Conservation (phyloP, 2,329 filamentous ascomycete genomes). For the Coniochaeta sp. region DNA sequence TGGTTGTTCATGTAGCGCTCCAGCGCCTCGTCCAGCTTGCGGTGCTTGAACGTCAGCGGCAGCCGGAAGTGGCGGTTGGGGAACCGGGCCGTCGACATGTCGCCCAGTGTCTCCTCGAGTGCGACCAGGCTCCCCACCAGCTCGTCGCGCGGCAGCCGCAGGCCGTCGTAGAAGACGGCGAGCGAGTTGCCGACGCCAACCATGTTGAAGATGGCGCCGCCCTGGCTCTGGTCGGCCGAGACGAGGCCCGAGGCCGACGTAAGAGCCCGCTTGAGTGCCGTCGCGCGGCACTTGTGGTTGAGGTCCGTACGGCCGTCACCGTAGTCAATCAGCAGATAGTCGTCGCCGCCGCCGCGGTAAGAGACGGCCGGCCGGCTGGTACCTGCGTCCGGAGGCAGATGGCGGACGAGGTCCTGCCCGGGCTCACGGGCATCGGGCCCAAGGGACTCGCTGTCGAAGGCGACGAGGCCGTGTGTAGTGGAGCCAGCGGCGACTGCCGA, state of each 20-base stretch:
- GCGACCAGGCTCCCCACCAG: conserved; percentile 27
- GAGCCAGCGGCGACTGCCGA: background rate
- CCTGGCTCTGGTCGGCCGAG: too few relatives aligned
- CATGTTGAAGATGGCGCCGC: conserved; percentile 24
- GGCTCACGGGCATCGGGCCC: background rate
- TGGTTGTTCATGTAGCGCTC: conserved; percentile 20
- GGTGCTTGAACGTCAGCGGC: conserved; percentile 33
- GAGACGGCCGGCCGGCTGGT: conserved; percentile 25
- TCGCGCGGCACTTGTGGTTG: conserved; percentile 48
- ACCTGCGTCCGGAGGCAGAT: too few relatives aligned
- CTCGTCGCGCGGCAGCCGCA: conserved; percentile 25
- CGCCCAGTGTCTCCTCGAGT: conserved; percentile 29
- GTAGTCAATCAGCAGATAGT: conserved; percentile 51
- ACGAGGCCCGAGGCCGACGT: background rate
- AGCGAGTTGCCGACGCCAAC: conserved; percentile 40
- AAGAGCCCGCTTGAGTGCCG: conserved; percentile 42
- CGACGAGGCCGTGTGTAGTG: background rate
- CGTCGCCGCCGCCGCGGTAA: conserved; percentile 36
- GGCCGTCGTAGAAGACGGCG: conserved; percentile 36
- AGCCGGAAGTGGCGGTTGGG: conserved; percentile 35
- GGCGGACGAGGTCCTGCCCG: conserved; percentile 4
- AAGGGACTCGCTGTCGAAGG: conserved; percentile 3
- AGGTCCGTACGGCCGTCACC: conserved; percentile 48
- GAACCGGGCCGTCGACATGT: conserved; percentile 29
- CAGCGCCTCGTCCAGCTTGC: conserved; percentile 12